Conservation (phyloP, 352 stramenopile species). For the Pythium chondricola region DNA sequence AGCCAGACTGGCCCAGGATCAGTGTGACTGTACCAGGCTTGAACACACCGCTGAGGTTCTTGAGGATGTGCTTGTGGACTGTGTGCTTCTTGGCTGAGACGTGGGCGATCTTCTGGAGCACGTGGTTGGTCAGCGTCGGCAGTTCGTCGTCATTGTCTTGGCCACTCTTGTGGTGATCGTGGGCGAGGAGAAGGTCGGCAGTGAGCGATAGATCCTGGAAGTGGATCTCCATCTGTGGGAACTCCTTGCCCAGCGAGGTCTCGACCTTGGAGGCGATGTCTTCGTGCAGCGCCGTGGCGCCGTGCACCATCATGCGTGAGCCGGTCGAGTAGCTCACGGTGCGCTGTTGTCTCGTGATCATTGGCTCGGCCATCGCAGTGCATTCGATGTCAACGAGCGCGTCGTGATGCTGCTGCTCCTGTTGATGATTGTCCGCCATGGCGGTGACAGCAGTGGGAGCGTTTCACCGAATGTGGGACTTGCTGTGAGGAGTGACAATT, state of each 20-base stretch:
- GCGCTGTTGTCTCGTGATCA: no score
- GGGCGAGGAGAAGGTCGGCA: slow-evolving; percentile 32
- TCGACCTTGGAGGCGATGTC: slow-evolving; percentile 38
- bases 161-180: slow-evolving; percentile 16
- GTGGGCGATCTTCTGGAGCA: slow-evolving; percentile 25
- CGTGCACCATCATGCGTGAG: slow-evolving; percentile 27
- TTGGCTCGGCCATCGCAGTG: no score
- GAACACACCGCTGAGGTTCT: slow-evolving; percentile 33
- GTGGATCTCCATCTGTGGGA: slow-evolving; percentile 58
- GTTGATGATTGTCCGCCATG: no score
- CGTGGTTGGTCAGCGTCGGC: slow-evolving; percentile 44
- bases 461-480: no score
- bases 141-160: slow-evolving; percentile 24
- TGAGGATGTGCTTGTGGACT: slow-evolving; percentile 36
- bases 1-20: slow-evolving; percentile 43
- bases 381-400: no score
- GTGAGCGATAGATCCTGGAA: slow-evolving; percentile 43
- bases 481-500: no score
- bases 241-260: slow-evolving; percentile 28
- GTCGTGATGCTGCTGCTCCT: no score
- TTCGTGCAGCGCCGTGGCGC: slow-evolving; percentile 30
- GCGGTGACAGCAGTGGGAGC: no score
- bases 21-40: slow-evolving; percentile 47
- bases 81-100: slow-evolving; percentile 33
- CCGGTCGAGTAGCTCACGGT: slow-evolving; percentile 23